Base-by-base conservation (phyloP, 768 basidiomycete genomes). In the Botryobasidium botryosum region DNA sequence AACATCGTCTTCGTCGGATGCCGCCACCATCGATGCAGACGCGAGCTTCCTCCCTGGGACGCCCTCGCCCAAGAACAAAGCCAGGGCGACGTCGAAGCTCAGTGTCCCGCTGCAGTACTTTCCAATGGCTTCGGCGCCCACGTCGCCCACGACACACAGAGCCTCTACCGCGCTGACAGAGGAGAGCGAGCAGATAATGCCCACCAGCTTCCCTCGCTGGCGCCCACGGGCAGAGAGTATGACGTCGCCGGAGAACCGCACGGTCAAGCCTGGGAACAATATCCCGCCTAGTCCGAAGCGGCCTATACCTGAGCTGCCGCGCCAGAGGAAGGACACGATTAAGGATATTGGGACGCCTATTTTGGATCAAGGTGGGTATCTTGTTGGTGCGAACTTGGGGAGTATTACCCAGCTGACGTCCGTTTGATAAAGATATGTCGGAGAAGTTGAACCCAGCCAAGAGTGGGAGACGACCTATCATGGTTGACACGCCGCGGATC, bases 361-460 rank as follows among this genome's bases (percentile, higher is more conserved):
- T 18, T 65, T 74, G 18, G 79, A 87, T 55, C 69, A 72, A 56
- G 74, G 83, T 81, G 49, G 47, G 69, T 58, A 31, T 42, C 4
- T 33, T 6, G 2, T 28, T 23, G 13, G 12, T 12, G 37, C 24
- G 12, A 12, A 42, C 29, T 27, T 43, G 6, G 29, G 25, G 44
- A 6, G 46, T 43, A 52, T 42, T 45, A 41, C 21, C 31, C 15
- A 40, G 40, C 15, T 42, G 23, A 31, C 29, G 37, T 29, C 13
- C 31, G 31, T n/a, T n/a, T 33, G 31, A 33, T 17, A 27, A 47
- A 63, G 84, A 74, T 57, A 79, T 79, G 13, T 79, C 77, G 1
- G 55, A 73, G 53, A 68, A 76, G 46, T 72, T 87, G 72, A 80
- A 74, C 51, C 83, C 84, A 28, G 71, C 84, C 20, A 78, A 77